phyloP scores from a whole-genome alignment of 495 filamentous ascomycete genomes.

The Neurospora intermedia region DNA sequence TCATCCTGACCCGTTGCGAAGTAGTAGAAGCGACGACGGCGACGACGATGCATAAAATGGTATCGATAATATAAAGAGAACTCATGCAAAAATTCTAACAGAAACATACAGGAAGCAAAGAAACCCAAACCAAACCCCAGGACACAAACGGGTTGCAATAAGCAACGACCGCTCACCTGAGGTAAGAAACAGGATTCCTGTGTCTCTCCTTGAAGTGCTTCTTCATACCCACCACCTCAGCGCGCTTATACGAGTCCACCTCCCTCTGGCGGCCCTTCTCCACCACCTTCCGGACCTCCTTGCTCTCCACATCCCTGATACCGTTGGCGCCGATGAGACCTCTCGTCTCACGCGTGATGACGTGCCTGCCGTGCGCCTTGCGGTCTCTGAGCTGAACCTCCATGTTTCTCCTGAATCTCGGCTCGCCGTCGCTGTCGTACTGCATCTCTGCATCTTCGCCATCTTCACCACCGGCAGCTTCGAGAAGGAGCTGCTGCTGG shows the following conservation, averaged over 20 bases:
- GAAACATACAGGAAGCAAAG: background rate
- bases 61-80: background rate
- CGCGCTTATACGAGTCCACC: conserved; percentile 11
- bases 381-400: background rate
- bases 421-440: conserved; percentile 13
- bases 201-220: conserved; percentile 23
- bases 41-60: background rate
- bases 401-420: background rate
- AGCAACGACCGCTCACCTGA: conserved; percentile 7
- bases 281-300: conserved; percentile 9
- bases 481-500: conserved; percentile 44
- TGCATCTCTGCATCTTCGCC: conserved; percentile 19
- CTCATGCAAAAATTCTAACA: background rate
- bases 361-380: conserved; percentile 10
- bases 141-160: background rate
- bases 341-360: conserved; percentile 16
- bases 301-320: conserved; percentile 8
- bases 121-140: background rate
- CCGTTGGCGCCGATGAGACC: conserved; percentile 13
- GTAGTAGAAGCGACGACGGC: background rate
- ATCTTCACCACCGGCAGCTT: conserved; percentile 26
- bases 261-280: conserved; percentile 19
- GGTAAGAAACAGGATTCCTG: conserved; percentile 18
- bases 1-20: background rate
- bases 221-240: conserved; percentile 8